A percentile compares a stretch with the other conserved stretches of the same genome.
phyloP scores from a whole-genome alignment of 306 rosid species.

The Oxytropis ochrocephala region DNA sequence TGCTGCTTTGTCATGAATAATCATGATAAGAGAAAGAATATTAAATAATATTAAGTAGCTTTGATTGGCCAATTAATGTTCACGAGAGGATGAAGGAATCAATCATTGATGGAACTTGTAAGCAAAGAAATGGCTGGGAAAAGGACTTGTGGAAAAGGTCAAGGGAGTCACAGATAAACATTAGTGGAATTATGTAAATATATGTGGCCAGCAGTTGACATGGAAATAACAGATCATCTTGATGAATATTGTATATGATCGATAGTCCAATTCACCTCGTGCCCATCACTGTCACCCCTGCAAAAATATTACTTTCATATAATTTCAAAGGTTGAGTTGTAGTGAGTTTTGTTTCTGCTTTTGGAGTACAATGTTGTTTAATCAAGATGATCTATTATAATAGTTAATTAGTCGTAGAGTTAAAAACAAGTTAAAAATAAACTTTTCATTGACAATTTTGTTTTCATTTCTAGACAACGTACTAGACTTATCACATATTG shows the following conservation, averaged over 20 bases:
- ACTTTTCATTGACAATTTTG: too few relatives aligned
- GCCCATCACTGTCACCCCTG: slow-evolving; percentile 8
- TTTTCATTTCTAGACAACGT: too few relatives aligned
- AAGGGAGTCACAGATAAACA: slow-evolving; percentile 18
- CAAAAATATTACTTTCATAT: background rate
- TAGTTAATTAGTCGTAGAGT: too few relatives aligned
- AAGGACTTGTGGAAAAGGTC: slow-evolving; percentile 22
- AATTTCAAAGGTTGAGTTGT: too few relatives aligned
- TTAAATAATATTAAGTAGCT: background rate
- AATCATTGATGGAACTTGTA: slow-evolving; percentile 11
- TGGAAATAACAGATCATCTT: slow-evolving; percentile 13
- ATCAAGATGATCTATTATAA: too few relatives aligned
- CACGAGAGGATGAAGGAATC: background rate
- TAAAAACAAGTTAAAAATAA: too few relatives aligned
- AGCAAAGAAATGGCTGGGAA: slow-evolving; percentile 18
- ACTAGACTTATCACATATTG: too few relatives aligned
- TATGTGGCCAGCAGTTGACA: slow-evolving; percentile 4
- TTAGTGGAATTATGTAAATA: background rate
- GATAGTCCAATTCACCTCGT: slow-evolving; percentile 18
- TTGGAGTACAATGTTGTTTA: too few relatives aligned
- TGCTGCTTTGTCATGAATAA: background rate
- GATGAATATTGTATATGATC: slow-evolving; percentile 14
- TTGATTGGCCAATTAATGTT: background rate
- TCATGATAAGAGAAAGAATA: background rate
- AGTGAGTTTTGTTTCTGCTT: too few relatives aligned